Base-by-base conservation (phyloP, 441 rosid species). In the Jatropha podagrica region DNA sequence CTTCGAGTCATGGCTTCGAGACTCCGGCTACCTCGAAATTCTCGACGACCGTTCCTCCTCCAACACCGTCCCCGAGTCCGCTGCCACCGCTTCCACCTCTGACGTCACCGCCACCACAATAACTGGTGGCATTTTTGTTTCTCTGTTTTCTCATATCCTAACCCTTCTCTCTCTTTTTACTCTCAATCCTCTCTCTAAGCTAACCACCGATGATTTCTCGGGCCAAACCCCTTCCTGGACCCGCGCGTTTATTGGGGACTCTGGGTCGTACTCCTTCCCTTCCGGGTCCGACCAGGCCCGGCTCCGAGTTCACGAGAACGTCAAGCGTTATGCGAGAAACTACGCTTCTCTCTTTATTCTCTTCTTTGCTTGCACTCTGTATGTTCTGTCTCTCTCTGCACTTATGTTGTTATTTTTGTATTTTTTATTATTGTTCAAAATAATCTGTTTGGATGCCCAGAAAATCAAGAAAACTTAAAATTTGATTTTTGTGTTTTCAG, bases 1-100 rank as follows among this genome's bases (percentile, higher is more conserved):
- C 68, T 89, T 95, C 85, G 95, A 95, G 60, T 84, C 97, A 40
- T 95, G 99, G 97, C 96, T 95, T 61, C 97, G 98, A 2, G 99
- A 93, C 81, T 89, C 95, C 83, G 98, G 98, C 88, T 88, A 92
- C 87, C 97, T 95, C 65, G 96, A 95, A 80, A 69, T 95, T 69
- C 88, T 95, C 73, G 97, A 95, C 85, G 87, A 89, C 41, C 88
- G 78, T 26, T 78, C 85, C 73, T 71, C 83, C 74, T 37, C 84
- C 73, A 2, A 74, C 42, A 5, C 88, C 44, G 17, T 87, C 6
- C 0, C 81, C 5, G 1, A 83, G 46, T 0, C 84, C 65, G 7
- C 77, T 48, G 13, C 83, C 77, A 0, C 65, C 18, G 0, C 81
- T 27, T 11, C 81, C 32, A 15, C 82, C 2, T n/a, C 73, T 64